These are phyloP conservation scores for Fusarium caatingaense DNA, from an alignment of 2,329 filamentous ascomycete species.

Conservation along the genomic window DNA sequence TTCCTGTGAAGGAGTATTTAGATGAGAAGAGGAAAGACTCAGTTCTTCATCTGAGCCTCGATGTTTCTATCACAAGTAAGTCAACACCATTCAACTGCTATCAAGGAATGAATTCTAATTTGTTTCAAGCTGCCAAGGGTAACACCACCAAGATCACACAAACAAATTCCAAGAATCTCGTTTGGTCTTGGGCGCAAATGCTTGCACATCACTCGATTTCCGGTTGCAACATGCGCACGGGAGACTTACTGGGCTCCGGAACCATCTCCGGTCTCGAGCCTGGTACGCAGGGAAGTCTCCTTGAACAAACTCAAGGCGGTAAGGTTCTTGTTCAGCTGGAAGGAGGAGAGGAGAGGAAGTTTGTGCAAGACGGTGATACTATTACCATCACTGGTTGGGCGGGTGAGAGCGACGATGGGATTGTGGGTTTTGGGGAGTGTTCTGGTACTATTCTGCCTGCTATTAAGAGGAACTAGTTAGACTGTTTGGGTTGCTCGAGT, in stretches of 20 bases:
- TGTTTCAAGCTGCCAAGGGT: slow-evolving; percentile 45
- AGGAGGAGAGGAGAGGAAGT: slow-evolving; percentile 74
- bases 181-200: slow-evolving; percentile 89
- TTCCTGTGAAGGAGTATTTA: slow-evolving; percentile 58
- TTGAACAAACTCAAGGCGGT: slow-evolving; percentile 78
- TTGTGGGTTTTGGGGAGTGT: slow-evolving; percentile 41
- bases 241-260: slow-evolving; percentile 81
- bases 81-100: accelerated
- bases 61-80: slow-evolving; percentile 56
- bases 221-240: slow-evolving; percentile 78
- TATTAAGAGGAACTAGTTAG: not conserved
- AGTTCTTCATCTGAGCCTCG: slow-evolving; percentile 54
- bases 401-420: slow-evolving; percentile 7
- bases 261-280: slow-evolving; percentile 75
- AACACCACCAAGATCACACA: slow-evolving; percentile 46
- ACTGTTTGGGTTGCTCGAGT: too few species aligned
- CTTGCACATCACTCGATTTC: slow-evolving; percentile 82
- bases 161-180: slow-evolving; percentile 60
- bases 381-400: slow-evolving; percentile 38
- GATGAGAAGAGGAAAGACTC: slow-evolving; percentile 62
- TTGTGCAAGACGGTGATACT: slow-evolving; percentile 80
- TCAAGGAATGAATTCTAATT: not conserved
- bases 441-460: slow-evolving; percentile 16
- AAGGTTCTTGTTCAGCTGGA: slow-evolving; percentile 71
- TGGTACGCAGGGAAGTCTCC: slow-evolving; percentile 74